These are phyloP conservation scores for Tilletia walkeri DNA, from an alignment of 1,284 basidiomycete genomes.

Conservation along the genomic window DNA sequence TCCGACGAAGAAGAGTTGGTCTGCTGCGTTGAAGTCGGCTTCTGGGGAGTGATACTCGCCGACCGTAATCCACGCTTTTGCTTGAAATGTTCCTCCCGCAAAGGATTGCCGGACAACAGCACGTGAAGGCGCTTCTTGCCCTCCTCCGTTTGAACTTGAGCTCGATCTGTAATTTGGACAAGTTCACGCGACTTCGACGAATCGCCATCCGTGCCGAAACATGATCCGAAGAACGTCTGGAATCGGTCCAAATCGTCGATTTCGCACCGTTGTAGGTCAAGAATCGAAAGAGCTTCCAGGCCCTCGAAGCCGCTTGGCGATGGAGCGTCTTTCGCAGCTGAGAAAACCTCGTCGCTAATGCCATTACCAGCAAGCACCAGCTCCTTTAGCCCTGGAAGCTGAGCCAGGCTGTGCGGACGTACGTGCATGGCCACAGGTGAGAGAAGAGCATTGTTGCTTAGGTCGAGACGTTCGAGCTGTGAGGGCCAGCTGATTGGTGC, in stretches of 20 bases:
- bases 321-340: not conserved
- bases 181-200: not conserved
- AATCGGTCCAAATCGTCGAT: slow-evolving; percentile 36
- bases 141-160: slow-evolving; percentile 8
- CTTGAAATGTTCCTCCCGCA: slow-evolving; percentile 37
- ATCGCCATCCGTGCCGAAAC: not conserved
- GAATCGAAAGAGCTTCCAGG: slow-evolving; percentile 25
- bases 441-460: slow-evolving; percentile 6
- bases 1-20: not conserved
- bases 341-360: slow-evolving; percentile 42
- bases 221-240: slow-evolving; percentile 40
- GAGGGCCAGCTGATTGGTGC: slow-evolving; percentile 23
- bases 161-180: not conserved
- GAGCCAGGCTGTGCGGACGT: slow-evolving; percentile 25
- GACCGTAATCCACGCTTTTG: slow-evolving; percentile 32
- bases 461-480: not conserved
- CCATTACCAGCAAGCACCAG: slow-evolving; percentile 43
- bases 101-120: slow-evolving; percentile 32
- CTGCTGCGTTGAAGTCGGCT: not conserved
- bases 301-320: not conserved
- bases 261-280: slow-evolving; percentile 46
- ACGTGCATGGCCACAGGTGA: slow-evolving; percentile 21
- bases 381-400: slow-evolving; percentile 34
- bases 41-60: not conserved
- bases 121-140: slow-evolving; percentile 30